Evolutionary conservation across 2,329 filamentous ascomycete species (phyloP).

Genomic region (Pseudogymnoascus sp.): DNA sequence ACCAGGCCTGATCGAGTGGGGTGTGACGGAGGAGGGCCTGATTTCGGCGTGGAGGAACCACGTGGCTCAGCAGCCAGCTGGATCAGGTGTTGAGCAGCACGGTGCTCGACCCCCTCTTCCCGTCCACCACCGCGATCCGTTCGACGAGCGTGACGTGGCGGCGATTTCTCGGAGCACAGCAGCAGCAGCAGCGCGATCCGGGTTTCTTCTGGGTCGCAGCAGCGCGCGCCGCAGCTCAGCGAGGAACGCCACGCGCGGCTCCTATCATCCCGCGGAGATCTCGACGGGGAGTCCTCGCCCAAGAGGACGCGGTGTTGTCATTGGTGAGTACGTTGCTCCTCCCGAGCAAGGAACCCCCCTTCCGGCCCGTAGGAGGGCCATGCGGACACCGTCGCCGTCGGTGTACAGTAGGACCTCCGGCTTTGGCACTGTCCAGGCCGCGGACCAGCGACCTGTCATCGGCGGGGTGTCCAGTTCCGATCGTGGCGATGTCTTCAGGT

Average conservation of each 20-base stretch:
- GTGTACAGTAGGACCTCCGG: constrained; percentile 2
- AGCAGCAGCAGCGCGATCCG: neutral
- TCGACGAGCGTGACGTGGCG: neutral
- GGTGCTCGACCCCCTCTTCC: neutral
- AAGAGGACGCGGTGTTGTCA: neutral
- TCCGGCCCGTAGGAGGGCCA: neutral
- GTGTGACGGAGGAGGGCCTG: neutral
- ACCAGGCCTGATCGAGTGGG: neutral
- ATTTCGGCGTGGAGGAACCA: neutral
- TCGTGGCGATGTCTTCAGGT: neutral
- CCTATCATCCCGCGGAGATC: neutral
- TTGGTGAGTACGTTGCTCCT: neutral
- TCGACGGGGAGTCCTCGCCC: neutral
- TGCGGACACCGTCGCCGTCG: neutral
- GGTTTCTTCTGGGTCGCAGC: neutral
- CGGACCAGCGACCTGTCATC: neutral
- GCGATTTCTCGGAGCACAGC: neutral
- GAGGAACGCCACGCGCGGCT: neutral
- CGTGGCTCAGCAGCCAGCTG: neutral
- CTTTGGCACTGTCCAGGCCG: neutral
- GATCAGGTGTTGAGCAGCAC: neutral
- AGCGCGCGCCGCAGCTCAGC: neutral
- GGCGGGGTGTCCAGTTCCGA: neutral
- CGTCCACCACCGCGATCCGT: neutral
- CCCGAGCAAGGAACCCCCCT: neutral